Evolutionary conservation across 2,329 filamentous ascomycete species (phyloP).

Genomic region (Thielaviopsis ethacetica): DNA sequence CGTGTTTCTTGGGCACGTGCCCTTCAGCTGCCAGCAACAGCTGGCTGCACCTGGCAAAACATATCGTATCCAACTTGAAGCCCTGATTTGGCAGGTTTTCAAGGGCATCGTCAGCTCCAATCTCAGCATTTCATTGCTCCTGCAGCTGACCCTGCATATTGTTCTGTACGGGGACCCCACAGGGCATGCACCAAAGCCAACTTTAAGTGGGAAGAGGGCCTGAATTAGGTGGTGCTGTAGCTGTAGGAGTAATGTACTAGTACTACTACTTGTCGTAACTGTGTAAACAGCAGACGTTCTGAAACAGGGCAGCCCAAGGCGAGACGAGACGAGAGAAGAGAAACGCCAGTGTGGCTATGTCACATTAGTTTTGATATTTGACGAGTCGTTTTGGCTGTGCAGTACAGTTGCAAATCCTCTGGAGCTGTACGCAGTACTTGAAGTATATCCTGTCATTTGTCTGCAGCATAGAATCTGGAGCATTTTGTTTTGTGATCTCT

Average conservation of each 20-base stretch:
- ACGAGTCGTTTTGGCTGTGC: background rate
- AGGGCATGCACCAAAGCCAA: background rate
- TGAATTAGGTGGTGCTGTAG: too few species aligned
- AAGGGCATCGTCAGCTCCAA: background rate
- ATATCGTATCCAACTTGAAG: background rate
- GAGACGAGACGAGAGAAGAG: background rate
- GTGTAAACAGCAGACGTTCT: background rate
- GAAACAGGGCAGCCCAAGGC: background rate
- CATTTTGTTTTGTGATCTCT: background rate
- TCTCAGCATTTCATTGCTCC: background rate
- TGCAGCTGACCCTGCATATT: background rate
- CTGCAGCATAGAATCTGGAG: background rate
- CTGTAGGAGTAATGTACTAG: too few species aligned
- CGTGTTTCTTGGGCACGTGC: background rate
- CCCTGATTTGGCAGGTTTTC: background rate
- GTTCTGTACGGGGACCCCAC: background rate
- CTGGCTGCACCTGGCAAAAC: background rate
- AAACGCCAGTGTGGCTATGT: background rate
- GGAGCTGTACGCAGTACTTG: too few species aligned
- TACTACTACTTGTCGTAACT: background rate
- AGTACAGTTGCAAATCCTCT: background rate
- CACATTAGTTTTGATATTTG: background rate
- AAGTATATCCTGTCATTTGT: background rate
- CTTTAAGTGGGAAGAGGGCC: background rate
- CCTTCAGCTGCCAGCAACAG: background rate